Evolutionary conservation across 2,329 filamentous ascomycete genomes (phyloP), one percentile per base, ranked within the genome.

Genomic region (Leptographium flavum): DNA sequence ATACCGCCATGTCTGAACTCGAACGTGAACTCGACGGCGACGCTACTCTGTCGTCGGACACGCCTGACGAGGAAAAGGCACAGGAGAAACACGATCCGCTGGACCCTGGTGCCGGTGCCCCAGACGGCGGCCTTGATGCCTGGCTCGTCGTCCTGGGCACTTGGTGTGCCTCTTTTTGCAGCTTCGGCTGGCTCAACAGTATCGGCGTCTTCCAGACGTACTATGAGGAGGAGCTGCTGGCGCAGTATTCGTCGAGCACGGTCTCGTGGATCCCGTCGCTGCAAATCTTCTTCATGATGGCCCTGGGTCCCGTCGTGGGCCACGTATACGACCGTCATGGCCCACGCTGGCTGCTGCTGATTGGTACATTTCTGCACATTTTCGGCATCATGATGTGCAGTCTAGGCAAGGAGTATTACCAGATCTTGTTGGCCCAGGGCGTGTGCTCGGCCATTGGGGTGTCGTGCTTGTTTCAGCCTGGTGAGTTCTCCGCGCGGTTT

Each of bases 181-280:
- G 57, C 42, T 64, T 63, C 25, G 64, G 65, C 5, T 65, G 62
- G 31, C 48, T 63, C 50, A 65, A 63, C 55, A 63, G 61, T 50
- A 55, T 67, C 13, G 74, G 74, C 8, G 61, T 70, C 19, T 79
- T 79, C 51, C 73, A 79, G 53, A 65, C 69, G 19, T 76, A 76
- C 54, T 80, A 79, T 52, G 60, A 75, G 49, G 63, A 57, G 5
- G 58, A 67, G 7, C 63, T 69, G 17, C 58, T 79, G 3, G 56
- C 52, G 6, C 41, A 63, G 3, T 72, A 73, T 50, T 70, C 71
- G 0, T 55, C 71, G 1, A 73, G 70, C 45, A 70, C 69, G 0
- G 63, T 80, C n/a, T 63, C 74, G 15, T 80, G 75, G 76, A 78
- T 79, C 41, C 67, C 72, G 0, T 73, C 73, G 1, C 56, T 78